Conservation (phyloP, 805 yeast genomes). For the Candida cerambycidarum region DNA sequence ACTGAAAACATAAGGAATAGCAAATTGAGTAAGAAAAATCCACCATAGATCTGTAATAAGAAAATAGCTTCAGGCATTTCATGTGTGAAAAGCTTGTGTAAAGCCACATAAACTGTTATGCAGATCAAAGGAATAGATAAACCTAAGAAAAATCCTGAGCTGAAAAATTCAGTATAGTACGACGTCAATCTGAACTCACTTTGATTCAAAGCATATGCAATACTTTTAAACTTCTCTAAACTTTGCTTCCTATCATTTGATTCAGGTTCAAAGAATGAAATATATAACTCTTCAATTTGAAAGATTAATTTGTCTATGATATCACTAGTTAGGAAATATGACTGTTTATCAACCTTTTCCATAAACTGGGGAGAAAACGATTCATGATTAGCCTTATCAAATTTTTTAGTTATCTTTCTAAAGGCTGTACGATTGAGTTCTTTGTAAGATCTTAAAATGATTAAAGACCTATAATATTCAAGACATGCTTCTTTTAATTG, state of each 20-base stretch:
- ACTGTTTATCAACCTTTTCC: slow-evolving; percentile 50
- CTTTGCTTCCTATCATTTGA: slow-evolving; percentile 59
- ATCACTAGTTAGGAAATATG: slow-evolving; percentile 64
- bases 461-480: slow-evolving; percentile 73
- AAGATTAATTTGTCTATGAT: slow-evolving; percentile 61
- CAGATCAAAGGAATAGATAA: slow-evolving; percentile 65
- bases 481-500: slow-evolving; percentile 66
- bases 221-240: slow-evolving; percentile 59
- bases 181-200: slow-evolving; percentile 25
- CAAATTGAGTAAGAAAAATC: slow-evolving; percentile 69
- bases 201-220: slow-evolving; percentile 39
- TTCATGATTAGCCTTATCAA: slow-evolving; percentile 68
- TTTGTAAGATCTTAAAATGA: slow-evolving; percentile 67
- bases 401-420: slow-evolving; percentile 85
- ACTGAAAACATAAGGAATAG: slow-evolving; percentile 63
- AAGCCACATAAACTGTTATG: slow-evolving; percentile 55
- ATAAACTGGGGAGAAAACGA: slow-evolving; percentile 48
- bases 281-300: slow-evolving; percentile 66
- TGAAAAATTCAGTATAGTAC: slow-evolving; percentile 49
- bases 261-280: slow-evolving; percentile 60
- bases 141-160: slow-evolving; percentile 71
- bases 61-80: slow-evolving; percentile 55
- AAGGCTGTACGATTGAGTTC: slow-evolving; percentile 83
- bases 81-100: slow-evolving; percentile 37
- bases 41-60: slow-evolving; percentile 89